phyloP scores from a whole-genome alignment of 345 rosid genomes.

The Eutrema heterophyllum region DNA sequence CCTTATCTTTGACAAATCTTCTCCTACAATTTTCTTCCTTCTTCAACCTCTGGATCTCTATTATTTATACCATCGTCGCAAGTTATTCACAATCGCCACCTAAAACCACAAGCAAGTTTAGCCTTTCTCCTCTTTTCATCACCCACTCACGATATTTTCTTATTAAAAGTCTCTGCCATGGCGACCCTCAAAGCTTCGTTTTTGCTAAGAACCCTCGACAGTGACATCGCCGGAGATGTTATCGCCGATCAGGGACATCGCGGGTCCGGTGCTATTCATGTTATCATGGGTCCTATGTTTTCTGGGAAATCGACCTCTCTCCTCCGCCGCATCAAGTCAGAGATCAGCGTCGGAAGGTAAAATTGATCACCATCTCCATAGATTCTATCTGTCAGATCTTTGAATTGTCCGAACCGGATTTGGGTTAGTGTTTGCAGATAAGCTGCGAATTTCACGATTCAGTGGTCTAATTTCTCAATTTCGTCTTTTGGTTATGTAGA shows the following conservation, averaged over 20 bases:
- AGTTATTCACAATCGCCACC: neutral
- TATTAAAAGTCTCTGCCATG: constrained; percentile 29
- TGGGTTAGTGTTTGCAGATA: neutral
- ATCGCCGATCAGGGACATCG: neutral
- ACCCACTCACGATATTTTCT: neutral
- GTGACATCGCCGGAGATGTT: constrained; percentile 11
- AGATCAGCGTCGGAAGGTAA: constrained; percentile 57
- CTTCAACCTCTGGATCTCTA: constrained; percentile 16
- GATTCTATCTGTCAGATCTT: neutral
- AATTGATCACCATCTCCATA: neutral
- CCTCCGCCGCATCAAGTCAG: constrained; percentile 78
- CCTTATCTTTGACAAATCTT: constrained; percentile 29
- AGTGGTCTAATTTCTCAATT: neutral
- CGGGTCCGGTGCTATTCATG: constrained; percentile 65
- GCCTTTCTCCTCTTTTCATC: neutral
- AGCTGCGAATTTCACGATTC: neutral
- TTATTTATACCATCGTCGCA: neutral
- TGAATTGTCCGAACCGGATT: neutral
- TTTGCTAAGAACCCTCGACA: constrained; percentile 10
- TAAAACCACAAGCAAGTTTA: neutral
- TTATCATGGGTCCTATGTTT: constrained; percentile 87
- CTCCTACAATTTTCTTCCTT: constrained; percentile 21
- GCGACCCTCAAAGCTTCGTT: constrained; percentile 37
- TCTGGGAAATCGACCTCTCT: constrained; percentile 93
- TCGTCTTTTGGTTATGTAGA: constrained; percentile 29